Base-by-base conservation (phyloP, 78 protist genomes). In the Dictyostelium firmibasis region DNA sequence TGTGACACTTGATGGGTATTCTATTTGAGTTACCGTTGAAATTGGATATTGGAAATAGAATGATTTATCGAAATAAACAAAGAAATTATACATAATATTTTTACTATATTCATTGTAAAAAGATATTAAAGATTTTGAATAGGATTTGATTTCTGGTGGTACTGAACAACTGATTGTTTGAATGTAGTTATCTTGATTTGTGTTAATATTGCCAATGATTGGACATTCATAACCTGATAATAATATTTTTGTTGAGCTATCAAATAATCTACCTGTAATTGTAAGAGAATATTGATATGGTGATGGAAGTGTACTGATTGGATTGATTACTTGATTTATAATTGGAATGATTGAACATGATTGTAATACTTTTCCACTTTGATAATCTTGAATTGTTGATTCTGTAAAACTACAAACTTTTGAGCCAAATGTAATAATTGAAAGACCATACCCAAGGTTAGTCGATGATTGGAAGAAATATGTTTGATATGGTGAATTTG, bases 271-370 rank as follows among this genome's bases (percentile, higher is more conserved):
- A 25, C 75, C 75, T 13, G 6, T 23, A 9, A 67, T 7, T 67
- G 75, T 27, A n/a, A 67, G 20, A 2, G 75, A 27, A 67, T 67
- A 67, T 25, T 67, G 75, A 67, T 27, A 9, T 2, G 20, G 31
- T n/a, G 38, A 3, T 60, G n/a, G 23, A 23, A 60, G 13, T n/a
- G 47, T 31, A 36, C 53, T 4, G 0, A 27, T 33, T 74, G 81
- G 81, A 35, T 74, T 35, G 16, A 18, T 29, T 14, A 36, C 44
- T 16, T 74, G 53, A 35, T 74, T 20, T 14, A 74, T 20, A 35
- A 74, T 35, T 35, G 81, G 81, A 74, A 33, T 38, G 9, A 74
- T 20, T 74, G 81, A 38, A 74, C 81, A 74, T 33, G 81, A 74
- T 74, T 9, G 31, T 74, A 74, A 74, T 18, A 74, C 35, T 33